A percentile compares a stretch with the other conserved stretches of the same genome.
phyloP scores from a whole-genome alignment of 2,329 filamentous ascomycete genomes.

The Gyromitra esculenta region DNA sequence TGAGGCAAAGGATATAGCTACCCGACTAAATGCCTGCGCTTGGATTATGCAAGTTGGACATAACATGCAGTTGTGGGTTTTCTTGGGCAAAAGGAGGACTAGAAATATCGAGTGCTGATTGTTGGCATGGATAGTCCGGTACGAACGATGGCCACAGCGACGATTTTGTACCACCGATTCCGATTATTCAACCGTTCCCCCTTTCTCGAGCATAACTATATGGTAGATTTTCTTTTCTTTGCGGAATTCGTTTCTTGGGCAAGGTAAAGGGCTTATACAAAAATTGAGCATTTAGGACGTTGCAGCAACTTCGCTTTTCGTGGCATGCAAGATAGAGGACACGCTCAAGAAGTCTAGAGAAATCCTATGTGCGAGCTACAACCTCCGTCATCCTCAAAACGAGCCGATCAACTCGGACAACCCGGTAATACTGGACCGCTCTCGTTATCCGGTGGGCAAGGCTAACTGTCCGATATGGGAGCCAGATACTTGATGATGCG shows the following conservation, averaged over 20 bases:
- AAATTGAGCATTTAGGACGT: constrained; percentile 70
- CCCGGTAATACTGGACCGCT: constrained; percentile 67
- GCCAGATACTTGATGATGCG: constrained; percentile 76
- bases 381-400: constrained; percentile 73
- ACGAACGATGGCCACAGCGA: constrained; percentile 90
- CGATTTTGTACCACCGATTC: constrained; percentile 93
- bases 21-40: constrained; percentile 84
- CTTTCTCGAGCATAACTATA: constrained; percentile 84
- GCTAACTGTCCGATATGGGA: constrained; percentile 30
- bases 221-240: constrained; percentile 60
- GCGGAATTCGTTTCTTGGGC: not conserved
- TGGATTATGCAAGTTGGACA: constrained; percentile 88
- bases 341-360: constrained; percentile 96
- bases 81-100: not conserved
- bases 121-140: constrained; percentile 71
- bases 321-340: constrained; percentile 96
- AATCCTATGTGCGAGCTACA: constrained; percentile 89
- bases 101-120: not conserved
- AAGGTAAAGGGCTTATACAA: constrained; percentile 9
- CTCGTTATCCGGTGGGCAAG: not conserved
- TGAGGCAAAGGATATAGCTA: constrained; percentile 79
- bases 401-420: constrained; percentile 65
- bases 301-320: constrained; percentile 85
- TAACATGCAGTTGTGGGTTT: constrained; percentile 77
- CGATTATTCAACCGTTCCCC: constrained; percentile 75